phyloP scores from a whole-genome alignment of 2,329 filamentous ascomycete species.

The Escovopsis sp. region DNA sequence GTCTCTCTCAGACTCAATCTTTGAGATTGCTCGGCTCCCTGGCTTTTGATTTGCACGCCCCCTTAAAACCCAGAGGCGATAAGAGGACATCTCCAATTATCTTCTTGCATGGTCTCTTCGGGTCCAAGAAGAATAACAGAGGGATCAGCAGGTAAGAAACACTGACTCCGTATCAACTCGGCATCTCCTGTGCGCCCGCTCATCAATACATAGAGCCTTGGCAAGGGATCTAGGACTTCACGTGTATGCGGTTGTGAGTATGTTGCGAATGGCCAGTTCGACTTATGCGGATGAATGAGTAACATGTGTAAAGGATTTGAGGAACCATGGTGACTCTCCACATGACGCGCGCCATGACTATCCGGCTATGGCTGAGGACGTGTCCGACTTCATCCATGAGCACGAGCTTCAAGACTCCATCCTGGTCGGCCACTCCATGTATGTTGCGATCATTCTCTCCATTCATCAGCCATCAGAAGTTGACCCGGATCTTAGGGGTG shows the following conservation, averaged over 20 bases:
- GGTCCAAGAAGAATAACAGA: slow-evolving; percentile 89
- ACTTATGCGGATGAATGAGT: slow-evolving; percentile 5
- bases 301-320: slow-evolving; percentile 48
- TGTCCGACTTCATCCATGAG: slow-evolving; percentile 60
- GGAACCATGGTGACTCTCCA: slow-evolving; percentile 86
- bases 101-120: slow-evolving; percentile 86
- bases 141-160: slow-evolving; percentile 76
- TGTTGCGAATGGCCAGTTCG: not conserved
- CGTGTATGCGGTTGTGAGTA: slow-evolving; percentile 64
- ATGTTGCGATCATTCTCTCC: slow-evolving; percentile 12
- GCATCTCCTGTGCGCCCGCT: slow-evolving; percentile 1
- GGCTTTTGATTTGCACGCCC: slow-evolving; percentile 53
- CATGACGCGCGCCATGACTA: slow-evolving; percentile 70
- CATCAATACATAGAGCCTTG: slow-evolving; percentile 43
- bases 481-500: slow-evolving; percentile 43
- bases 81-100: slow-evolving; percentile 50
- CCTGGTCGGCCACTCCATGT: slow-evolving; percentile 91
- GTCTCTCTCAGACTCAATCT: not conserved
- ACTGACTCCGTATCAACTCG: not conserved
- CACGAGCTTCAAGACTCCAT: slow-evolving; percentile 57
- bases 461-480: not conserved
- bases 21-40: slow-evolving; percentile 22
- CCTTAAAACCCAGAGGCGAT: slow-evolving; percentile 26
- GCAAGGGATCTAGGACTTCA: slow-evolving; percentile 66
- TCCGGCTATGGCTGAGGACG: slow-evolving; percentile 64